Evolutionary conservation across 192 early-diverging fungal genomes (phyloP), one percentile per base, ranked within the genome.

Genomic region (Mortierella antarctica): DNA sequence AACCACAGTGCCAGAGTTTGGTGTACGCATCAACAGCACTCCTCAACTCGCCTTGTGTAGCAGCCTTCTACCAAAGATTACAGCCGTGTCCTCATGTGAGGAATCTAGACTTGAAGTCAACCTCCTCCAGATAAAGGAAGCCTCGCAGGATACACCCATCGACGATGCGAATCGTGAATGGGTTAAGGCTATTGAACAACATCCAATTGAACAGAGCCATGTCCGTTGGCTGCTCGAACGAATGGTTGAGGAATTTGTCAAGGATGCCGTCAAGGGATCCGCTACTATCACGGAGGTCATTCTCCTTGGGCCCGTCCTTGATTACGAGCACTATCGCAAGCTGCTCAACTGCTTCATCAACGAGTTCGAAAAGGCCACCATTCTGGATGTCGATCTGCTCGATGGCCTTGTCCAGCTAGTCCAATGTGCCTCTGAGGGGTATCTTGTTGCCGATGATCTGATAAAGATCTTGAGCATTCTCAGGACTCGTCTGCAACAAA

Each of bases 271-370:
- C 10, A 59, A 42, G 23, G 41, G 41, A 20, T 41, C 11, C 6
- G 57, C 23, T 1, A 1, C 57, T 17, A 40, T 59, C 57, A 9
- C 8, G 2, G 57, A 59, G 57, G 6, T 59, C 11, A 2, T 59
- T 42, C 57, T 59, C 11, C 57, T 59, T 42, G 57, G 57, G 9
- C 41, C 57, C 41, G 57, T 42, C 31, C 57, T 59, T 5, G 41
- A 59, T 8, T 12, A 9, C 10, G 17, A 59, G 21, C 41, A 7
- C 9, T 59, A 59, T 31, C 9, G 23, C 7, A 13, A 9, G 57
- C 57, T 59, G 15, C 23, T 59, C 17, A 17, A 40, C 39, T 59
- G 57, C 23, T 59, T 59, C 17, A 20, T 8, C 12, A 11, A 11
- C 10, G 10, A 42, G 10, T 40, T 59, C 0, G n/a, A 59, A 11